Conservation (phyloP, 2,329 filamentous ascomycete genomes). For the Penicillium expansum region DNA sequence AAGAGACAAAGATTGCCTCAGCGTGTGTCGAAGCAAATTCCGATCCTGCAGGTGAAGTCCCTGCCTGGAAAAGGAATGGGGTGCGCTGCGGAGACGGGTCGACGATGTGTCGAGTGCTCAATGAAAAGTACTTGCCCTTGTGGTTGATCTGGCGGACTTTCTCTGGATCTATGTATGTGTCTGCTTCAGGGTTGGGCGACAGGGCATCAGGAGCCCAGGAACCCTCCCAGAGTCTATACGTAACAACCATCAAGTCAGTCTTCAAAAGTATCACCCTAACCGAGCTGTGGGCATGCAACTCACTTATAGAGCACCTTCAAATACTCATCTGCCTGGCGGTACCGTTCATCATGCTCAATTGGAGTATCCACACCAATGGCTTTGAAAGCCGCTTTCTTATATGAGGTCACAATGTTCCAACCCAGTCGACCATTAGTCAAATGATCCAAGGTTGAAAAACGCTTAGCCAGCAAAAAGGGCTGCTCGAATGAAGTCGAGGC, state of each 20-base stretch:
- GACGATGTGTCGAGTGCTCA: constrained; percentile 50
- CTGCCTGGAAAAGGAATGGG: constrained; percentile 59
- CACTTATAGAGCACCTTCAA: constrained; percentile 61
- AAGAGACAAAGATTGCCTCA: constrained; percentile 60
- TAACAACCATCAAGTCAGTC: not conserved
- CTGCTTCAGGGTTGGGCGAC: constrained; percentile 51
- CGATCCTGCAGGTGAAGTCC: constrained; percentile 57
- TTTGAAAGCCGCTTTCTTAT: constrained; percentile 62
- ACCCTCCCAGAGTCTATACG: constrained; percentile 51
- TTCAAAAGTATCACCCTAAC: not conserved
- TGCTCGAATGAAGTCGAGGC: constrained; percentile 62
- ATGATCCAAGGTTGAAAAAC: constrained; percentile 62
- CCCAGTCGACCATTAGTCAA: constrained; percentile 60
- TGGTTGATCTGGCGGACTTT: constrained; percentile 62
- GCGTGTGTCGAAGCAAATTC: constrained; percentile 58
- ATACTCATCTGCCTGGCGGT: constrained; percentile 62
- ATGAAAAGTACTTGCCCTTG: constrained; percentile 54
- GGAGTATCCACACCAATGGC: constrained; percentile 59
- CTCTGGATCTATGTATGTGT: constrained; percentile 58
- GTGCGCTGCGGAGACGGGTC: constrained; percentile 58
- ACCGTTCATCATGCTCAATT: constrained; percentile 61
- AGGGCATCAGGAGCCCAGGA: constrained; percentile 60
- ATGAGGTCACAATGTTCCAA: constrained; percentile 66
- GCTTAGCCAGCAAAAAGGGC: constrained; percentile 60
- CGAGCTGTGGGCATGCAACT: not conserved